Percentiles rank a stretch among this genome's conserved stretches.
Evolutionary conservation across 2,329 filamentous ascomycete genomes (phyloP).

Genomic region (Alternaria gaisen): DNA sequence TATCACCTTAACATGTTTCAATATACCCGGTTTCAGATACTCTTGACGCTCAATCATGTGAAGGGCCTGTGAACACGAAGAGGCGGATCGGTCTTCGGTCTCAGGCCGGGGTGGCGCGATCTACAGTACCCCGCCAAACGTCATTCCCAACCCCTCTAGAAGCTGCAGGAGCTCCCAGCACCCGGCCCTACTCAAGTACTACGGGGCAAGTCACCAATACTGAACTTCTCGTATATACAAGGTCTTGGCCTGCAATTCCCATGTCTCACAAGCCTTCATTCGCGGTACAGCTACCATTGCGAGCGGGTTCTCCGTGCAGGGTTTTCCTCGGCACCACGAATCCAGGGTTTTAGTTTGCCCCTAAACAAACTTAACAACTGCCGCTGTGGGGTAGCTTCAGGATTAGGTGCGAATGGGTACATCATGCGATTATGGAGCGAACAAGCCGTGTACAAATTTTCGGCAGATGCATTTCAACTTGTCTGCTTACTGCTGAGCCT

Average conservation of each 20-base stretch:
- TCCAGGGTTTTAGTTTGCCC: constrained; percentile 17
- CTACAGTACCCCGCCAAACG: constrained; percentile 30
- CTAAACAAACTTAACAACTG: constrained; percentile 40
- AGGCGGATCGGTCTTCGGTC: not conserved
- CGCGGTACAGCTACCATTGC: constrained; percentile 3
- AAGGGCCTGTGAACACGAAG: not conserved
- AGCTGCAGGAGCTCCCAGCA: constrained; percentile 9
- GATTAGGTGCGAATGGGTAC: constrained; percentile 13
- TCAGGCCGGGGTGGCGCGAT: constrained; percentile 1
- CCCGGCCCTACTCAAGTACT: not conserved
- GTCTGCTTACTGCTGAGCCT: not conserved
- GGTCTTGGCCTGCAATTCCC: not conserved
- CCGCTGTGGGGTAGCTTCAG: constrained; percentile 46
- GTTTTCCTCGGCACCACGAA: constrained; percentile 18
- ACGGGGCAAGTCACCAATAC: not conserved
- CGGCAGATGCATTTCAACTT: constrained; percentile 1
- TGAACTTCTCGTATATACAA: not conserved
- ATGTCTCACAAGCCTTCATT: not conserved
- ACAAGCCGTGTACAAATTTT: constrained; percentile 19
- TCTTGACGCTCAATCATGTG: not conserved
- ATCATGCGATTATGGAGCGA: constrained; percentile 15
- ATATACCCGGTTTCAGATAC: constrained; percentile 5
- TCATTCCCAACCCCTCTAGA: constrained; percentile 23
- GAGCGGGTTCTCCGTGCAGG: constrained; percentile 9
- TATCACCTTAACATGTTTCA: constrained; percentile 3